Evolutionary conservation across 768 basidiomycete species (phyloP).

Genomic region (Mycena filopes): DNA sequence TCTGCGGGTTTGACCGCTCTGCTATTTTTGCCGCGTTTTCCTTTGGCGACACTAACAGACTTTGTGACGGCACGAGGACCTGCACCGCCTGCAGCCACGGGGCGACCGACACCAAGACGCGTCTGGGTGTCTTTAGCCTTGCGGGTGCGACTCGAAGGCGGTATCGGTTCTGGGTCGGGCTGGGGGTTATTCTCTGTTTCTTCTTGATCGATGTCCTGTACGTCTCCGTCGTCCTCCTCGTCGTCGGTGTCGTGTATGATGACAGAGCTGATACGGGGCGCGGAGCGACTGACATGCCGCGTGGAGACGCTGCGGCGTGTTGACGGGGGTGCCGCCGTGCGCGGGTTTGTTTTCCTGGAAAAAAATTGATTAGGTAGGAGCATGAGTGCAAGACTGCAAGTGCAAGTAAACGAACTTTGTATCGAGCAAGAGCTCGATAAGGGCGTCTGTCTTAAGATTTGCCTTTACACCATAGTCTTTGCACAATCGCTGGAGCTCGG

Average conservation of each 20-base stretch:
- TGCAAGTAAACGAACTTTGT: conserved; percentile 51
- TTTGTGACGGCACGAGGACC: conserved; percentile 76
- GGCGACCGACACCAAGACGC: conserved; percentile 77
- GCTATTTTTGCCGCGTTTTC: conserved; percentile 61
- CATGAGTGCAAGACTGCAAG: conserved; percentile 13
- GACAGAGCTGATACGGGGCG: conserved; percentile 55
- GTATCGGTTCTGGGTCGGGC: conserved; percentile 40
- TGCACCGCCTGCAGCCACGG: conserved; percentile 69
- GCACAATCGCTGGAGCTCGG: conserved; percentile 71
- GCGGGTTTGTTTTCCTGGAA: conserved; percentile 36
- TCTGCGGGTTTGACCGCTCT: conserved; percentile 61
- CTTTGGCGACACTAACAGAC: conserved; percentile 61
- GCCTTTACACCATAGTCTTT: conserved; percentile 88
- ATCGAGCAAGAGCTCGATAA: conserved; percentile 79
- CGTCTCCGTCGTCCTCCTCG: conserved; percentile 49
- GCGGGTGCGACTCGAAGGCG: conserved; percentile 58
- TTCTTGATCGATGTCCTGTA: conserved; percentile 37
- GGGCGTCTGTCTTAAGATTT: conserved; percentile 82
- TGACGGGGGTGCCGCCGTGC: conserved; percentile 42
- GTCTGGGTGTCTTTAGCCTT: conserved; percentile 81
- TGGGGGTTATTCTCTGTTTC: conserved; percentile 36
- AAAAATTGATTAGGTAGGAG: conserved; percentile 34
- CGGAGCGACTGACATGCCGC: conserved; percentile 49
- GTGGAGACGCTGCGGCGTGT: conserved; percentile 49
- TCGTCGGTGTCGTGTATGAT: conserved; percentile 63